Base-by-base conservation (phyloP, 2,329 filamentous ascomycete species). In the Ustilaginoidea virens region DNA sequence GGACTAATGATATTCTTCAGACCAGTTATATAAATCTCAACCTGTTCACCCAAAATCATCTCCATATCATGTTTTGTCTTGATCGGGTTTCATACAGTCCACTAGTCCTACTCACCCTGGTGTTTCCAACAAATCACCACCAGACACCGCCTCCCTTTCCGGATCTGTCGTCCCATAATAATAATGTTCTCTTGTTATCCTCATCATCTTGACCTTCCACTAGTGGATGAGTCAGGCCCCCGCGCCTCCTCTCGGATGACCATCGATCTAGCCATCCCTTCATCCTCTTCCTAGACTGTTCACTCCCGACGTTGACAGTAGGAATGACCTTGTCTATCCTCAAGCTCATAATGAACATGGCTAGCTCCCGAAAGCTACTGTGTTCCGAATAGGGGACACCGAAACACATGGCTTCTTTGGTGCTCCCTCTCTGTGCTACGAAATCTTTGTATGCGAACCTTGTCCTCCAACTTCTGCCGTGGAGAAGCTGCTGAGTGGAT, bases 361-460 rank as follows among this genome's bases (percentile, higher is more conserved):
- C 87, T 47, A 98, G 54, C 59, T 98, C 90, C 23, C 87, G 67
- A 47, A 98, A 98, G 36, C 81, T 92, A 50, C 80, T 90, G 51
- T 98, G 90, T 56, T 98, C 90, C 29, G 78, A 86, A 49, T 98
- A 98, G 2, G 90, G 90, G 2, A 96, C 90, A 1, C 83, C 86
- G 41, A 92, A 93, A 49, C 85, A 94, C 49, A 79, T 77, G 21
- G 80, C 80, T 41, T 87, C 76, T 27, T 67, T 67, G 3, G 80
- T 86, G 52, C 80, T 86, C 3, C 90, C 90, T 4, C 83, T 68
- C 53, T 93, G 83, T 0, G 83, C 77, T 1, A 73, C 63, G 23
- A 98, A 66, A 34, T 94, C 80, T 6, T 62, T 57, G 42, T 72
- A 70, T 1, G 63, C 63, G 48, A 86, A 96, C 2, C 68, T 59